Evolutionary conservation across 202 grass and related monocot species (phyloP).

Genomic region (Eragrostis tef): DNA sequence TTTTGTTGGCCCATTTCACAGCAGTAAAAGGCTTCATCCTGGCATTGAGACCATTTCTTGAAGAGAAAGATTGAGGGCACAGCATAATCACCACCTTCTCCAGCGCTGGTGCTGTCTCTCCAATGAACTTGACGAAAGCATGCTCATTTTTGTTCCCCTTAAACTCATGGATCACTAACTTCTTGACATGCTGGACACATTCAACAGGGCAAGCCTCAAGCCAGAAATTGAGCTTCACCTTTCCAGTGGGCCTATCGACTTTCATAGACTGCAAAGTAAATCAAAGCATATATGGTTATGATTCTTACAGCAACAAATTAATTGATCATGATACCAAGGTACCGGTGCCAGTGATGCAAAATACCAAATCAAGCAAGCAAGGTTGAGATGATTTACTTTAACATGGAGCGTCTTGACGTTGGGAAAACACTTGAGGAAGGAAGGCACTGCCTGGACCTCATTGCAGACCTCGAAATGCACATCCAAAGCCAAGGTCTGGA

Average conservation of each 20-base stretch:
- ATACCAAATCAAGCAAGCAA: neutral
- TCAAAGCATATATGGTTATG: neutral
- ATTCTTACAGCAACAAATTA: neutral
- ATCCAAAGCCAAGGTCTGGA: slow-evolving; percentile 50
- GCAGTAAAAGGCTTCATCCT: neutral
- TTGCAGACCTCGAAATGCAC: slow-evolving; percentile 28
- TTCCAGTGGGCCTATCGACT: neutral
- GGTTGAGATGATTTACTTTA: slow-evolving; percentile 18
- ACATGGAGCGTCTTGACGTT: slow-evolving; percentile 47
- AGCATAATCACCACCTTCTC: neutral
- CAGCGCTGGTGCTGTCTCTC: neutral
- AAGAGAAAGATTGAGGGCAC: neutral
- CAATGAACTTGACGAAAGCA: neutral
- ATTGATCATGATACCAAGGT: neutral
- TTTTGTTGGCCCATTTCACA: neutral
- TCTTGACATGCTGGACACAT: neutral
- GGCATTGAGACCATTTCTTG: neutral
- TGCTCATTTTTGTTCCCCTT: neutral
- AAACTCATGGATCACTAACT: neutral
- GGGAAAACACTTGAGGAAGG: slow-evolving; percentile 59
- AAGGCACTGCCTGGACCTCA: slow-evolving; percentile 30
- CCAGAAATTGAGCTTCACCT: slow-evolving; percentile 9
- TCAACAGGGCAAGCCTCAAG: slow-evolving; percentile 1
- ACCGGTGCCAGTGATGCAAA: neutral
- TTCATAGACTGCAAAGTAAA: slow-evolving; percentile 17